Percentiles rank a stretch among this genome's conserved stretches.
These are phyloP conservation scores for Scheffersomyces quercinus DNA, from an alignment of 1,139 yeast genomes.

Conservation along the genomic window DNA sequence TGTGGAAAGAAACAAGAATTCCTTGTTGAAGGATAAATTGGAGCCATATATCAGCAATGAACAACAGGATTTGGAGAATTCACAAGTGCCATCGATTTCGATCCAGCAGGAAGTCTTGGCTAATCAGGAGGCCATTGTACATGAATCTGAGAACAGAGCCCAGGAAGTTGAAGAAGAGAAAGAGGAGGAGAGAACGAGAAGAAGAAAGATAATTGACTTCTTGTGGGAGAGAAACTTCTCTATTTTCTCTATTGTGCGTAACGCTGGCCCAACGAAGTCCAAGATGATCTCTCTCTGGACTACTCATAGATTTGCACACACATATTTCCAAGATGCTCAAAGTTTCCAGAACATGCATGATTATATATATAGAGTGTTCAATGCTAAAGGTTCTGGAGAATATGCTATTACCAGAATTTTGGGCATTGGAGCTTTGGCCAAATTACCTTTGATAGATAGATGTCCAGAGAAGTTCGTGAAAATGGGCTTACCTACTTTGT, in stretches of 20 bases:
- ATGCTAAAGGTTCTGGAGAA: slow-evolving; percentile 47
- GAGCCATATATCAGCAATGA: slow-evolving; percentile 13
- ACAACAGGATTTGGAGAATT: slow-evolving; percentile 16
- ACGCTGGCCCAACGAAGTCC: slow-evolving; percentile 38
- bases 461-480: slow-evolving; percentile 38
- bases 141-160: slow-evolving; percentile 4
- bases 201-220: slow-evolving; percentile 24
- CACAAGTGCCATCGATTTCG: slow-evolving; percentile 9
- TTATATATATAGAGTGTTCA: slow-evolving; percentile 43
- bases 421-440: slow-evolving; percentile 41
- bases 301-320: slow-evolving; percentile 38
- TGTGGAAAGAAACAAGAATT: slow-evolving; percentile 37
- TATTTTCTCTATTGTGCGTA: slow-evolving; percentile 39
- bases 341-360: slow-evolving; percentile 40
- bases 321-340: slow-evolving; percentile 29
- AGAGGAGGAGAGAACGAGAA: slow-evolving; percentile 14
- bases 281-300: slow-evolving; percentile 44
- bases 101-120: slow-evolving; percentile 1
- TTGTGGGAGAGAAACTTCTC: slow-evolving; percentile 43
- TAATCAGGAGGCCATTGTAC: slow-evolving; percentile 5
- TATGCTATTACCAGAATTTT: slow-evolving; percentile 45
- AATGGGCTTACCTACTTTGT: slow-evolving; percentile 43
- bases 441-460: slow-evolving; percentile 45
- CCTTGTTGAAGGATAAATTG: slow-evolving; percentile 24
- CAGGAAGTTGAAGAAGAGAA: slow-evolving; percentile 11